Evolutionary conservation across 305 asterid species (phyloP).

Genomic region (Salvia sclarea): DNA sequence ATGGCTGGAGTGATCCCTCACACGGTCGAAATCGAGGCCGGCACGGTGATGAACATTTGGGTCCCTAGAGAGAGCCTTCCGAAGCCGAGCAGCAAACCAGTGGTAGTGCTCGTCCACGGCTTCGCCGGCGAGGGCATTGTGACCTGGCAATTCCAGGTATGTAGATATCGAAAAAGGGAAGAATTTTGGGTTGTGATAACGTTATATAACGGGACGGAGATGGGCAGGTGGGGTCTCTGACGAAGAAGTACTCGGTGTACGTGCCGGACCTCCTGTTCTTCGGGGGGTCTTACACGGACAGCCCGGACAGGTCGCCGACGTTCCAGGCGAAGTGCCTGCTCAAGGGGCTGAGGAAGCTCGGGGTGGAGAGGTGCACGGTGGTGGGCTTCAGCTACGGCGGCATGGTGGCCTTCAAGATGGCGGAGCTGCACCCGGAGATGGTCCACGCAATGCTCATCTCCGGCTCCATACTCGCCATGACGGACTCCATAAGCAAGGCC

Average conservation of each 20-base stretch:
- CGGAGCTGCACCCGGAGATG: constrained; percentile 64
- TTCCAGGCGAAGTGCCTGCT: constrained; percentile 79
- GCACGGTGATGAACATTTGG: constrained; percentile 72
- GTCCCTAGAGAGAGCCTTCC: constrained; percentile 55
- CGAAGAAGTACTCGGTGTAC: constrained; percentile 71
- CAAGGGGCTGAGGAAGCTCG: constrained; percentile 62
- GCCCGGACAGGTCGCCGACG: constrained; percentile 65
- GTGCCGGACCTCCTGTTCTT: constrained; percentile 90
- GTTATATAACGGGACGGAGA: too few species aligned
- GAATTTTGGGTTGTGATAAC: too few species aligned
- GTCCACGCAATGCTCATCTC: constrained; percentile 70
- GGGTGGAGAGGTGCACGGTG: constrained; percentile 67
- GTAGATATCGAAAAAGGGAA: too few species aligned
- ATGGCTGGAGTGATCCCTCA: constrained; percentile 68
- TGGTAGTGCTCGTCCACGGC: constrained; percentile 77
- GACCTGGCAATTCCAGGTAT: constrained; percentile 66
- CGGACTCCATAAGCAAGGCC: constrained; percentile 56
- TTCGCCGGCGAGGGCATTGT: constrained; percentile 88
- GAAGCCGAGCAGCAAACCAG: constrained; percentile 55
- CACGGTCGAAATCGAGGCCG: constrained; percentile 52
- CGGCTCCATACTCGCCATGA: constrained; percentile 74
- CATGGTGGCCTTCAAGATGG: constrained; percentile 95
- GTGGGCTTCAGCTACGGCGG: constrained; percentile 98
- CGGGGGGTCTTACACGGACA: constrained; percentile 72
- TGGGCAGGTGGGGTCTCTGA: constrained; percentile 57